Evolutionary conservation across 164 flowering plant species (phyloP), one percentile per base, ranked within the genome.

Genomic region (Echeveria elegans): DNA sequence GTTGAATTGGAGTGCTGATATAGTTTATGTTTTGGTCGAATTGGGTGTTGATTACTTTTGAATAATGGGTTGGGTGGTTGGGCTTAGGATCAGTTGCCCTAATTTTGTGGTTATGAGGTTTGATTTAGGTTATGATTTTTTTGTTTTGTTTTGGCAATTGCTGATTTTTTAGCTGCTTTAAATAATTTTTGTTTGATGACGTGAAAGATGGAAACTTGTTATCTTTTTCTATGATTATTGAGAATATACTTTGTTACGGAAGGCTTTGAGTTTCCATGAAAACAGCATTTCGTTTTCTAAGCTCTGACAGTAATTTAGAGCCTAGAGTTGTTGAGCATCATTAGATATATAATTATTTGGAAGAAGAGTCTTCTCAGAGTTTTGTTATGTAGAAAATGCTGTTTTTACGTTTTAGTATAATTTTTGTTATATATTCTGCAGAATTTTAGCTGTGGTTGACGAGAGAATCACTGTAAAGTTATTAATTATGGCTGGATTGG

Each of bases 401-500:
- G 56, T 19, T 50, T 50, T 26, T 50, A n/a, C n/a, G n/a, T n/a
- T n/a, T n/a, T n/a, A n/a, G n/a, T n/a, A n/a, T 21, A 50, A 15
- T 45, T 18, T 45, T 45, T 15, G 16, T 14, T n/a, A n/a, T 50
- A n/a, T 50, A 21, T 5, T 24, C 26, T 2, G 60, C 60, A 53
- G 60, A 63, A 1, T 58, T 24, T 43, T 69, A 24, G 15, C 41
- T 52, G 45, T 21, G 3, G 24, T 29, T 23, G 32, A 43, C 24
- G 43, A 53, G 37, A 11, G 28, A 18, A 24, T 3, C 41, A 21
- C 23, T 58, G 16, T 24, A n/a, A 69, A 29, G 61, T 31, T 19
- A 63, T 63, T 71, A 11, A 40, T 65, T 45, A 94, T 95, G 99
- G 89, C 99, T 68, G 97, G 86, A 28, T 74, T 95, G 71, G 97